phyloP scores from a whole-genome alignment of 441 rosid species.

The Bocquillonia castaneifolia region DNA sequence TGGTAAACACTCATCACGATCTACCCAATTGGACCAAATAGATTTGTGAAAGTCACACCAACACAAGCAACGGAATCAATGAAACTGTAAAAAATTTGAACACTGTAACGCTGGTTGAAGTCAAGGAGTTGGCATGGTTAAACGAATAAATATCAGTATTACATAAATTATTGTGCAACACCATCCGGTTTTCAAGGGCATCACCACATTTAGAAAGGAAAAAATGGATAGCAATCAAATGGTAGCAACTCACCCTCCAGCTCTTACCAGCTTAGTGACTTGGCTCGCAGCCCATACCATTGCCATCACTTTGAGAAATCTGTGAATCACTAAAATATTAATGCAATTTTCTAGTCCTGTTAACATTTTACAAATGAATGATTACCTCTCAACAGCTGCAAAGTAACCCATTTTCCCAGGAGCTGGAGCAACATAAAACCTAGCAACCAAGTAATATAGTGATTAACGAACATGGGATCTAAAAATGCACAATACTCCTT shows the following conservation, averaged over 20 bases:
- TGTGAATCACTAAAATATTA: conserved; percentile 31
- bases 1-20: not conserved
- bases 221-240: conserved; percentile 6
- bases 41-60: not conserved
- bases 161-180: not conserved
- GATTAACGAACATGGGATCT: not conserved
- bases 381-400: conserved; percentile 72
- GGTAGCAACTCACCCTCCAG: conserved; percentile 69
- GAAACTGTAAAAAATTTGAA: not conserved
- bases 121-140: not conserved
- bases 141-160: not conserved
- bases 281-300: conserved; percentile 99
- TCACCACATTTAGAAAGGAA: not conserved
- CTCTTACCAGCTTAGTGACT: conserved; percentile 80
- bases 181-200: not conserved
- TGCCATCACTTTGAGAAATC: conserved; percentile 87
- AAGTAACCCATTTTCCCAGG: conserved; percentile 78
- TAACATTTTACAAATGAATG: conserved; percentile 10
- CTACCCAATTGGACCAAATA: no score
- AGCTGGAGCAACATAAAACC: conserved; percentile 87
- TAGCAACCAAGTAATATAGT: conserved; percentile 23
- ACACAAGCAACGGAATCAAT: not conserved
- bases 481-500: not conserved
- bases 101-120: not conserved
- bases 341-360: conserved; percentile 3